Evolutionary conservation across 306 rosid genomes (phyloP), one percentile per base, ranked within the genome.

Genomic region (Neltuma alba): DNA sequence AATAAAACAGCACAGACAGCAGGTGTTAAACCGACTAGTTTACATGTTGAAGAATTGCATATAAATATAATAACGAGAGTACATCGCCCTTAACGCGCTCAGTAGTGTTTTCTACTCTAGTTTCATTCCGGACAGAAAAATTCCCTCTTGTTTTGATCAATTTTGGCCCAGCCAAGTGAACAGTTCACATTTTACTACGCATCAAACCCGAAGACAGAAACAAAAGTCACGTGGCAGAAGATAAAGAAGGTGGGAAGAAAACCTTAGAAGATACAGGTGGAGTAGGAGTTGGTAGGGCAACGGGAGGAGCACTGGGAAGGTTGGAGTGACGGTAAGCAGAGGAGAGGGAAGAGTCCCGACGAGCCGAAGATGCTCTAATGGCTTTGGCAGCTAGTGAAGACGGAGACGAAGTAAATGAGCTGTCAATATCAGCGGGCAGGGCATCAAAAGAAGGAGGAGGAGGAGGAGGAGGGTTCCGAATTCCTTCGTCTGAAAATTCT

Each of bases 301-400:
- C 13, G 70, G 64, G 79, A 82, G 85, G 72, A 86, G 85, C n/a
- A 79, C 61, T 58, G 42, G 86, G 74, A 78, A 82, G 65, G 23
- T 82, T 90, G 64, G 90, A 83, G 83, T 79, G 86, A 45, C 88
- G 90, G 38, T 95, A 95, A 30, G 92, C 92, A n/a, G 99, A 95
- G 55, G 99, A 95, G 27, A 92, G 91, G 6, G 99, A 92, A 57
- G 97, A 91, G 76, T 90, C 98, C 10, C 96, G 91, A 34, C 92
- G 86, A 0, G 99, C 94, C 34, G 99, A 95, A 41, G 99, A 95
- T 21, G 97, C 97, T 83, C 91, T 86, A 1, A 95, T 92, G 33
- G 98, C 99, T 83, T 91, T 95, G 3, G 99, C 99, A 9, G 99
- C 99, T 5, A 95, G 97, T 21, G 98, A 89, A 54, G 93, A 83